A percentile compares a stretch with the other conserved stretches of the same genome.
phyloP scores from a whole-genome alignment of 2,329 filamentous ascomycete genomes.

The Penicillium sp. region DNA sequence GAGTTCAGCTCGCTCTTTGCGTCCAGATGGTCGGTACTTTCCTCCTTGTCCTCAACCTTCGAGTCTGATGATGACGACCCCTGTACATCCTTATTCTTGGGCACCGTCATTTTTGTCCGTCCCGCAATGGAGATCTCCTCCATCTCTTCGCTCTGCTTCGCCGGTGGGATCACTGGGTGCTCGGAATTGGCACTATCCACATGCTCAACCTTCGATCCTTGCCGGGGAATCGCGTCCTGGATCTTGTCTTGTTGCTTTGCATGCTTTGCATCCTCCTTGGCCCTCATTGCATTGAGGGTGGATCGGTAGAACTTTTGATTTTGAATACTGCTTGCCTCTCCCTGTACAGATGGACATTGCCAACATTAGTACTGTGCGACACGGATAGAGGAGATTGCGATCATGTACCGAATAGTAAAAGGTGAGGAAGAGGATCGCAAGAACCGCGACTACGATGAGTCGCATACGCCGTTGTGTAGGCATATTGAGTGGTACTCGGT shows the following conservation, averaged over 20 bases:
- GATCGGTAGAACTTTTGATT: conserved; percentile 52
- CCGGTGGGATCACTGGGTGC: conserved; percentile 31
- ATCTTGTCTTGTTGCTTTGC: conserved; percentile 55
- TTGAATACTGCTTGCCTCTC: conserved; percentile 38
- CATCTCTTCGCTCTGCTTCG: conserved; percentile 37
- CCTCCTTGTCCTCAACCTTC: conserved; percentile 42
- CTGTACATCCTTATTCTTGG: conserved; percentile 31
- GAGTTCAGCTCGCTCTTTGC: conserved; percentile 67
- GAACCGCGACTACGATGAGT: conserved; percentile 59
- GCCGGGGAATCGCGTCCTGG: conserved; percentile 30
- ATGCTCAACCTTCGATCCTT: conserved; percentile 45
- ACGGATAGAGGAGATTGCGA: neutral
- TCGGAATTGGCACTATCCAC: conserved; percentile 57
- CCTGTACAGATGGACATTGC: conserved; percentile 24
- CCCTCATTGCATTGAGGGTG: conserved; percentile 53
- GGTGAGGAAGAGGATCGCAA: conserved; percentile 62
- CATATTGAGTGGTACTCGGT: conserved; percentile 46
- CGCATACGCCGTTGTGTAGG: conserved; percentile 66
- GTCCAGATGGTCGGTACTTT: conserved; percentile 48
- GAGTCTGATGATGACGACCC: conserved; percentile 3
- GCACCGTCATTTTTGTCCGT: conserved; percentile 48
- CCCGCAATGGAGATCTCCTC: conserved; percentile 52
- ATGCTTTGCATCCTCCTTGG: conserved; percentile 39
- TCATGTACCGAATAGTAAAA: conserved; percentile 66
- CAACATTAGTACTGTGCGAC: conserved; percentile 5